Evolutionary conservation across 2,329 filamentous ascomycete species (phyloP).

Genomic region (Apiospora sp.): DNA sequence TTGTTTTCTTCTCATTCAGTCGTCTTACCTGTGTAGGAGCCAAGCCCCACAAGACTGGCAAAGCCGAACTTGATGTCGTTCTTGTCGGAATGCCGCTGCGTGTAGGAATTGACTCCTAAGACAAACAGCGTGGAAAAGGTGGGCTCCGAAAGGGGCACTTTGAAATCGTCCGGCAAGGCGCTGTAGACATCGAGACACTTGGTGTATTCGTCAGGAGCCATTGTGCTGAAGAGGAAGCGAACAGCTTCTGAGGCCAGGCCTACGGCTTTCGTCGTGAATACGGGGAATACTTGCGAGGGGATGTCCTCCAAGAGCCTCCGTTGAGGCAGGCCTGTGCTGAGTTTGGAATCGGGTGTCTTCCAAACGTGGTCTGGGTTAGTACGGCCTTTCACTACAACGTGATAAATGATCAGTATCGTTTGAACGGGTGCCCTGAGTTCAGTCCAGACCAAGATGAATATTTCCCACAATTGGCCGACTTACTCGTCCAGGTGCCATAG

Average conservation of each 20-base stretch:
- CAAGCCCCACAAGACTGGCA: constrained; percentile 26
- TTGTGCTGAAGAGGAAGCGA: constrained; percentile 20
- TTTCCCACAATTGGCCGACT: constrained; percentile 15
- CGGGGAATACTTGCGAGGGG: neutral
- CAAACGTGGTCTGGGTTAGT: neutral
- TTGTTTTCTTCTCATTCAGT: neutral
- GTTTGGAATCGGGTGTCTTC: constrained; percentile 6
- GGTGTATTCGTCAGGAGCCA: constrained; percentile 26
- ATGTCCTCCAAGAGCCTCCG: neutral
- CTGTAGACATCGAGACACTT: constrained; percentile 25
- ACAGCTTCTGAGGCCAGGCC: constrained; percentile 27
- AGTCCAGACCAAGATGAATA: neutral
- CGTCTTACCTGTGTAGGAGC: constrained; percentile 26
- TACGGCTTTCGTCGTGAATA: constrained; percentile 19
- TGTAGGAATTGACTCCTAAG: constrained; percentile 27
- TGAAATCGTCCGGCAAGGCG: constrained; percentile 1
- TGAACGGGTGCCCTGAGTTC: neutral
- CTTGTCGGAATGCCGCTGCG: constrained; percentile 27
- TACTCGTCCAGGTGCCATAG: constrained; percentile 27
- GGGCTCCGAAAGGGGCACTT: constrained; percentile 23
- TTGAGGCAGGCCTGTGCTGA: neutral
- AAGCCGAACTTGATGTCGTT: constrained; percentile 29
- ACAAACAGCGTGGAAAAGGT: constrained; percentile 25
- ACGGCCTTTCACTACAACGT: neutral
- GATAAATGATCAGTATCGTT: neutral